Conservation (phyloP, 2,329 filamentous ascomycete genomes). For the Aphanoascus verrucosus region DNA sequence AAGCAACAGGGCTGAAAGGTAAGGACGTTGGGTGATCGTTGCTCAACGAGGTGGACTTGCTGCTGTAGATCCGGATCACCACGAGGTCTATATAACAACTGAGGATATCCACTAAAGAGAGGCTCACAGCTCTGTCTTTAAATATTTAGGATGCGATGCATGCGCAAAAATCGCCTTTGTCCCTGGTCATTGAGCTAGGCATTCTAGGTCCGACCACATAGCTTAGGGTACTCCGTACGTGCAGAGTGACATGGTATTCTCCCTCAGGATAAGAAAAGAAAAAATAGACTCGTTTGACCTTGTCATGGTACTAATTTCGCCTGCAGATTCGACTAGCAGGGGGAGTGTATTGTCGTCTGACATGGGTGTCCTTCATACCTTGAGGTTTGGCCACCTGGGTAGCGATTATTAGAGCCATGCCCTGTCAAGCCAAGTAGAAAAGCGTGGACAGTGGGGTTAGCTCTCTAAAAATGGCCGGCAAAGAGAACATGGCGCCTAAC, state of each 20-base stretch:
- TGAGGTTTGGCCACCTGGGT: background rate
- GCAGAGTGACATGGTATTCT: background rate
- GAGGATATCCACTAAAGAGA: background rate
- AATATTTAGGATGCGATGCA: background rate
- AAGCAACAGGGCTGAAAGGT: background rate
- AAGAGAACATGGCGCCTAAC: background rate
- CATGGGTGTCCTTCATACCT: background rate
- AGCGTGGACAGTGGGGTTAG: background rate
- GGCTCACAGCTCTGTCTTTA: background rate
- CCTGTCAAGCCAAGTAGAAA: background rate
- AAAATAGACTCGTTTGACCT: background rate
- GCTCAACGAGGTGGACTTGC: background rate
- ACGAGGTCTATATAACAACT: slow-evolving; percentile 2
- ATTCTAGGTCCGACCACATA: slow-evolving; percentile 2
- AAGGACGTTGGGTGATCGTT: background rate
- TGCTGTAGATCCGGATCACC: background rate
- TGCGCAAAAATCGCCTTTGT: background rate
- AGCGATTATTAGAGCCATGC: background rate
- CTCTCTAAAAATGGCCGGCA: background rate
- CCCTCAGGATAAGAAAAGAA: slow-evolving; percentile 7
- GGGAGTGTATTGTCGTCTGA: background rate
- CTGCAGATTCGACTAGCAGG: background rate
- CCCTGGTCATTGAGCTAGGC: background rate
- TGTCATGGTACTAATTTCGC: background rate
- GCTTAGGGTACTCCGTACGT: too few relatives aligned